Evolutionary conservation across 805 yeast species (phyloP).

Genomic region (Lachancea cidri): DNA sequence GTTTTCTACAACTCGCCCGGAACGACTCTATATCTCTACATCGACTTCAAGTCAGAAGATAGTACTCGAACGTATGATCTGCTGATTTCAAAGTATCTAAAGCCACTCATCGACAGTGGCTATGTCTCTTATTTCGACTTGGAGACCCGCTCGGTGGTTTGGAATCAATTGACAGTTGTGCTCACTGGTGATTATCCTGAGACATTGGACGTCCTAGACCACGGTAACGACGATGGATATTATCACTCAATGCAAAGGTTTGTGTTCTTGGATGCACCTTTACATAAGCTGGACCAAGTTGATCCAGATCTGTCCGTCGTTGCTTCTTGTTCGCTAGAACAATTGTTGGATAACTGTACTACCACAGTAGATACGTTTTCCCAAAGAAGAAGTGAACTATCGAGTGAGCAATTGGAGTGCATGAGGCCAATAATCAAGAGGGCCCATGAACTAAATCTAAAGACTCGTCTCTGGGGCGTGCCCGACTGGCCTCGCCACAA

Average conservation of each 20-base stretch:
- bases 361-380: conserved; percentile 7
- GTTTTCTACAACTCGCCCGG: conserved; percentile 41
- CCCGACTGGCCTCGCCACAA: conserved; percentile 56
- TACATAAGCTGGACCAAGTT: conserved; percentile 28
- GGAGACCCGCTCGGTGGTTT: conserved; percentile 28
- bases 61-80: conserved; percentile 39
- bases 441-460: conserved; percentile 48
- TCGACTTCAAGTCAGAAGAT: conserved; percentile 58
- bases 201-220: conserved; percentile 12
- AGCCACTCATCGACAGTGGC: conserved; percentile 42
- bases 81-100: conserved; percentile 40
- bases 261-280: conserved; percentile 44
- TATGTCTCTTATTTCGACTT: conserved; percentile 49
- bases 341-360: conserved; percentile 17
- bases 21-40: conserved; percentile 52
- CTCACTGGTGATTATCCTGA: conserved; percentile 62
- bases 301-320: conserved; percentile 21
- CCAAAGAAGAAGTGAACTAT: conserved; percentile 11
- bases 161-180: conserved; percentile 57
- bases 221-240: conserved; percentile 13
- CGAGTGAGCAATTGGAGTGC: conserved; percentile 16
- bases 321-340: conserved; percentile 41
- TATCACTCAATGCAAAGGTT: conserved; percentile 26
- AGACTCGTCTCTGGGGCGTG: conserved; percentile 67
- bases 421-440: conserved; percentile 23